phyloP scores from a whole-genome alignment of 2,329 filamentous ascomycete species.

The Aspergillus vadensis region DNA sequence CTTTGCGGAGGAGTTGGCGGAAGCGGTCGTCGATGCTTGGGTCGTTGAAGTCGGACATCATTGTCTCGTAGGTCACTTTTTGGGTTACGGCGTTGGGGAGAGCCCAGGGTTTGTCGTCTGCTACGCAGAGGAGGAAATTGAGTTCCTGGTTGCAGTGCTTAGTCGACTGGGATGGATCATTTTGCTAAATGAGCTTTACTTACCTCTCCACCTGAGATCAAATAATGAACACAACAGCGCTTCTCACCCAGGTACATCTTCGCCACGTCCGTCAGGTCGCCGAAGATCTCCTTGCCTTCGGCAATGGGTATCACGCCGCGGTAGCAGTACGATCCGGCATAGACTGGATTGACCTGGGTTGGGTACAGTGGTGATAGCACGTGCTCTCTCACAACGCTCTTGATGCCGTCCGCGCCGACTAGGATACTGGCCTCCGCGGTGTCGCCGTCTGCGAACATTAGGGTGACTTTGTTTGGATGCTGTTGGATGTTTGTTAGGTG shows the following conservation, averaged over 20 bases:
- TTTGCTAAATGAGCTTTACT: no score
- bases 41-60: neutral
- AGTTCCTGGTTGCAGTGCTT: neutral
- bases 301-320: slow-evolving; percentile 34
- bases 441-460: slow-evolving; percentile 35
- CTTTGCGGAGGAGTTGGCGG: neutral
- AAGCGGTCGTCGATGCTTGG: neutral
- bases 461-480: neutral
- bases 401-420: slow-evolving; percentile 41
- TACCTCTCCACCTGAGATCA: slow-evolving; percentile 16
- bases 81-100: neutral
- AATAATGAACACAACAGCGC: slow-evolving; percentile 17
- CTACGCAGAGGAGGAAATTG: neutral
- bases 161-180: no score
- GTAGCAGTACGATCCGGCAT: slow-evolving; percentile 36
- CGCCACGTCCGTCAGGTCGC: slow-evolving; percentile 19
- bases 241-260: slow-evolving; percentile 19
- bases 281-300: slow-evolving; percentile 16
- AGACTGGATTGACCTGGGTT: slow-evolving; percentile 21
- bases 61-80: neutral
- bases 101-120: neutral
- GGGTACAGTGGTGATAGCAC: slow-evolving; percentile 20
- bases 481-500: slow-evolving; percentile 12
- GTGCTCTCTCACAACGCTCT: slow-evolving; percentile 30
- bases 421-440: slow-evolving; percentile 33